Base-by-base conservation (phyloP, 1,284 basidiomycete species). In the Leccinum ponderosum region DNA sequence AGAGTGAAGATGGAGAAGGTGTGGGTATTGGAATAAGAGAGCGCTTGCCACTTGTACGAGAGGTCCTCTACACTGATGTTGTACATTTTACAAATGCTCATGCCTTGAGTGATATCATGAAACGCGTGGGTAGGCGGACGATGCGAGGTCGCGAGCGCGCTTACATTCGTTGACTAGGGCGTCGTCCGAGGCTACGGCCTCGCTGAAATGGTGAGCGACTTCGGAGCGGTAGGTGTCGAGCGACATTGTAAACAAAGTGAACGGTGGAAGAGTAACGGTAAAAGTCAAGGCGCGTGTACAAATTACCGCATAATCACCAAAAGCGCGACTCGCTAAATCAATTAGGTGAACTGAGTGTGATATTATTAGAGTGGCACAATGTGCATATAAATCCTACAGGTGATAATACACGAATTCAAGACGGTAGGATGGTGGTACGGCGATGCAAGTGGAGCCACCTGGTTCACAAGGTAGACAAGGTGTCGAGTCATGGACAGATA, bases 1-100 rank as follows among this genome's bases (percentile, higher is more conserved):
- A 77, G 71, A 9, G 81, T 83, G 62, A 90, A 80, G 14, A 81
- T 76, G 56, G 79, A 76, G 11, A 74, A 29, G 3, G 81, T 80
- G 42, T 61, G 68, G 20, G 76, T 74, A 48, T 71, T 69, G 33
- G 81, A 83, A 52, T 80, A 76, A 2, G 82, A 70, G 29, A 78
- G 65, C 8, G 81, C 87, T 71, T 94, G 88, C 82, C 89, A 88
- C 71, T 90, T 91, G 74, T 78, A 93, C 58, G 78, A 81, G n/a
- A 94, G 80, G 53, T 80, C 73, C 22, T 86, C 79, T 27, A 86
- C 80, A 25, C 77, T 68, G 37, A 89, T 59, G 61, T 83, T 83
- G 76, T 87, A 90, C 64, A 83, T 83, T 65, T 83, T 77, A 71
- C 91, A 93, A 60, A 93, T 78, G 20, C 79, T 78, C 25, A 83